Evolutionary conservation across 1,139 yeast genomes (phyloP), one percentile per base, ranked within the genome.

Genomic region (Candida frijolesensis): DNA sequence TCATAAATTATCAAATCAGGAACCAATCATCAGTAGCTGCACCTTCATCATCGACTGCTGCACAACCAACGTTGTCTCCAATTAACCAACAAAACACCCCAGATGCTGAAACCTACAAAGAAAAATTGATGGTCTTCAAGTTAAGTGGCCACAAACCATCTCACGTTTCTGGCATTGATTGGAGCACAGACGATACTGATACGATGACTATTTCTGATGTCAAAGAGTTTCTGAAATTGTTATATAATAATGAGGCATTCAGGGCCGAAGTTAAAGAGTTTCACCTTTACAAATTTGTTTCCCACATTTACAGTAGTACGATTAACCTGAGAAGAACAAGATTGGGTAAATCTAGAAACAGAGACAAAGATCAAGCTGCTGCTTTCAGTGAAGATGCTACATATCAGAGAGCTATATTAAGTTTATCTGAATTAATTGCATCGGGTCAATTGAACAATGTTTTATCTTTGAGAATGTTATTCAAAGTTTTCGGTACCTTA

Each of bases 361-460:
- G 78, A 54, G 80, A 76, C 57, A 69, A 66, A 48, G 81, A 76
- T 57, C 72, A 69, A 55, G 55, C 60, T 34, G 64, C 58, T 54
- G 62, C 63, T 45, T 64, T 65, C 47, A 54, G 61, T 46, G 71
- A 67, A 51, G 78, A 75, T 49, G 55, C 63, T 22, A 58, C 65
- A 46, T 64, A 73, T 53, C 71, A 68, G 51, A 54, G 61, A 19
- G 73, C 77, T 3, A 66, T 73, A n/a, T 60, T 73, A 51, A 63
- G 65, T 39, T 60, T 75, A 42, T 63, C 68, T 45, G 73, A 73
- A 37, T 56, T 65, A 45, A 62, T 75, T 35, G 60, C 65, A 33
- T 56, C 57, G 30, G 77, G 77, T 11, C 74, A 71, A 47, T 61
- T 74, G 45, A 63, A 65, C 51, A 44, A 58, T 14, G 60, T 65